Evolutionary conservation across 257 asterid species (phyloP).

Genomic region (Linderniella brevidens): DNA sequence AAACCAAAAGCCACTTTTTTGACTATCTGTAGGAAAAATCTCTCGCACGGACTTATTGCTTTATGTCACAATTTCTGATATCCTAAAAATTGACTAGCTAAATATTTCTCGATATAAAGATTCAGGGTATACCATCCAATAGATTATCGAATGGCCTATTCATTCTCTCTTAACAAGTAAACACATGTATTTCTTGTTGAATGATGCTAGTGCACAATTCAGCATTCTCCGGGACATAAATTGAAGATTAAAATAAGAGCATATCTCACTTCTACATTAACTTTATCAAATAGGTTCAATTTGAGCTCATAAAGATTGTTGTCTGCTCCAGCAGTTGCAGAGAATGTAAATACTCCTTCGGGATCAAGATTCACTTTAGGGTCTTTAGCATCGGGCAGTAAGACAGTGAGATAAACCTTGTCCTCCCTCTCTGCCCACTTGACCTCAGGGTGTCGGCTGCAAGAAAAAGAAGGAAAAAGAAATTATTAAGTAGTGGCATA

Average conservation of each 20-base stretch:
- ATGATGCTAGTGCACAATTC: neutral
- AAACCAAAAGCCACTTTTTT: neutral
- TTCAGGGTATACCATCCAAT: no score
- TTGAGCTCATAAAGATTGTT: conserved; percentile 34
- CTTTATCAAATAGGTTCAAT: conserved; percentile 42
- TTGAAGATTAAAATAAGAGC: neutral
- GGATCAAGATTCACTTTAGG: conserved; percentile 53
- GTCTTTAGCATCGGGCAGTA: conserved; percentile 61
- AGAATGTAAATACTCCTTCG: conserved; percentile 51
- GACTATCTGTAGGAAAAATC: neutral
- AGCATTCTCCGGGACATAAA: neutral
- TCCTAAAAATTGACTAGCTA: no score
- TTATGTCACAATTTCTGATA: no score
- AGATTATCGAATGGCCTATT: no score
- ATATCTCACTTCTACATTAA: conserved; percentile 43
- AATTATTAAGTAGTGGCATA: no score
- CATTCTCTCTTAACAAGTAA: no score
- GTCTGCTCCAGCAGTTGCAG: conserved; percentile 40
- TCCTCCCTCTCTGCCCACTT: conserved; percentile 70
- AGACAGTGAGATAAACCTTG: conserved; percentile 36
- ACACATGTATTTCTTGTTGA: neutral
- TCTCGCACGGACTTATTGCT: no score
- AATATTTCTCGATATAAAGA: no score
- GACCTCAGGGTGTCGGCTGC: conserved; percentile 50
- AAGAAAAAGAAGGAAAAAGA: neutral